These are phyloP conservation scores for Penicillium cosmopolitanum DNA, from an alignment of 495 filamentous ascomycete genomes.

Conservation along the genomic window DNA sequence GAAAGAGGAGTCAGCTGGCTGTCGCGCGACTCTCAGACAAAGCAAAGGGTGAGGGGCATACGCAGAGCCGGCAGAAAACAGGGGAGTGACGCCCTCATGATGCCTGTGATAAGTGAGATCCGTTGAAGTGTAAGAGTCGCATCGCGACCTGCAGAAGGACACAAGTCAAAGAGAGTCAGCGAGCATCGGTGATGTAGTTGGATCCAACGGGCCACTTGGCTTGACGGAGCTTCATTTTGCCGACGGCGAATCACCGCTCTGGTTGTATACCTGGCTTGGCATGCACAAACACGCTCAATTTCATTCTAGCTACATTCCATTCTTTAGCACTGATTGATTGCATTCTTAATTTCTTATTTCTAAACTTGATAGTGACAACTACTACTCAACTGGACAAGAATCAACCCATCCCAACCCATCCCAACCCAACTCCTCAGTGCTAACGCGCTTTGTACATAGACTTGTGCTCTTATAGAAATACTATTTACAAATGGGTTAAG, in stretches of 20 bases:
- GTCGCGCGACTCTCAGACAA: slow-evolving; percentile 6
- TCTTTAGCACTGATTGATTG: too few relatives aligned
- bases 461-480: too few relatives aligned
- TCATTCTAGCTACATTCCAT: too few relatives aligned
- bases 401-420: too few relatives aligned
- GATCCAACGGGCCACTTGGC: slow-evolving; percentile 47
- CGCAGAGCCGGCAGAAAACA: slow-evolving; percentile 46
- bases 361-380: too few relatives aligned
- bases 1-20: slow-evolving; percentile 31
- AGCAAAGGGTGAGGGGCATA: slow-evolving; percentile 26
- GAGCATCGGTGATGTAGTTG: slow-evolving; percentile 27
- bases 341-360: too few relatives aligned
- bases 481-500: slow-evolving; percentile 4
- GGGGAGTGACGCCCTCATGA: slow-evolving; percentile 46
- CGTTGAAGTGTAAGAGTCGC: slow-evolving; percentile 35
- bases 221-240: slow-evolving; percentile 49
- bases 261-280: slow-evolving; percentile 2
- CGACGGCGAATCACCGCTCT: slow-evolving; percentile 33
- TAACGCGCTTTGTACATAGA: too few relatives aligned
- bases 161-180: slow-evolving; percentile 9
- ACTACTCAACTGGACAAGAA: too few relatives aligned
- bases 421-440: too few relatives aligned
- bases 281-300: neutral
- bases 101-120: slow-evolving; percentile 30
- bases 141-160: slow-evolving; percentile 39